Evolutionary conservation across 352 stramenopile species (phyloP).

Genomic region (Phytopythium chamaehyphon): DNA sequence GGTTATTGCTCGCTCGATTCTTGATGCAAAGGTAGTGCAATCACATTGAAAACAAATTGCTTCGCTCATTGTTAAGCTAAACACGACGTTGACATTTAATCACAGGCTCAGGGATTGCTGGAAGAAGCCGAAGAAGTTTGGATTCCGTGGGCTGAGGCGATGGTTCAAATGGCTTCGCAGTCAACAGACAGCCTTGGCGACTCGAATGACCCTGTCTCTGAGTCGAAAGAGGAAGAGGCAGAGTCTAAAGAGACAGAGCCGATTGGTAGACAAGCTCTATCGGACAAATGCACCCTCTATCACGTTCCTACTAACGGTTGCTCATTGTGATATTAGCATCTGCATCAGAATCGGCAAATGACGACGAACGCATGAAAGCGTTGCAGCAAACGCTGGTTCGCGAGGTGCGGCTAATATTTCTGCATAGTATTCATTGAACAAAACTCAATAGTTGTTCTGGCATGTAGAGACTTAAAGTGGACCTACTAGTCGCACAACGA

Average conservation of each 20-base stretch:
- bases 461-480: constrained; percentile 62
- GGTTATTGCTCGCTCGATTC: constrained; percentile 57
- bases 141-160: constrained; percentile 57
- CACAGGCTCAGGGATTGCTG: constrained; percentile 37
- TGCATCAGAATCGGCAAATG: neutral
- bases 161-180: constrained; percentile 45
- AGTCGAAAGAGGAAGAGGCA: constrained; percentile 7
- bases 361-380: constrained; percentile 27
- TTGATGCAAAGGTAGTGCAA: constrained; percentile 44
- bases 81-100: neutral
- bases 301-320: no score
- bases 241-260: neutral
- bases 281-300: no score
- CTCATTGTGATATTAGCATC: no score
- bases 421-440: neutral
- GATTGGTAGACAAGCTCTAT: neutral
- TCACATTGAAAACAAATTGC: neutral
- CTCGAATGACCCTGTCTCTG: neutral
- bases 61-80: neutral
- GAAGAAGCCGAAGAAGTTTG: constrained; percentile 51
- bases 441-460: neutral
- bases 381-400: constrained; percentile 54
- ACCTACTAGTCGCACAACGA: constrained; percentile 67
- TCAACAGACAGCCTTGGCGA: constrained; percentile 5
- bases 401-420: constrained; percentile 32